Evolutionary conservation across 1,139 yeast species (phyloP).

Genomic region (Scheffersomyces titani): DNA sequence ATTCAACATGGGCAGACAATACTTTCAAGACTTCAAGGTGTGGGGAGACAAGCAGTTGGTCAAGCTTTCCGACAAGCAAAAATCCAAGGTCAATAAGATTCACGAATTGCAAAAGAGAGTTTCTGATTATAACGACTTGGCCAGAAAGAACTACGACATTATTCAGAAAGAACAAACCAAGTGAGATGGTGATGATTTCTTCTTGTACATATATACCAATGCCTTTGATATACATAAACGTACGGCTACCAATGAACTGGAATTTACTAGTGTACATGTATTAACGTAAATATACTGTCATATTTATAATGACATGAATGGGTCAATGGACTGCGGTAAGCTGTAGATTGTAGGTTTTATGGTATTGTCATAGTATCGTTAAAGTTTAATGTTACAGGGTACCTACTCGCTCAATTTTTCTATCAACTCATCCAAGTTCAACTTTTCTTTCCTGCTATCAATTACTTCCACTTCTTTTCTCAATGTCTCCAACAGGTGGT

Average conservation of each 20-base stretch:
- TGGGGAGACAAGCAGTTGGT: conserved; percentile 65
- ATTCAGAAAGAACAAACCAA: conserved; percentile 11
- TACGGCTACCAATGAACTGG: background rate
- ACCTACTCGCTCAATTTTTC: background rate
- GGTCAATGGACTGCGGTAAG: background rate
- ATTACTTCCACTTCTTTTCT: conserved; percentile 31
- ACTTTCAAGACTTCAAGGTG: conserved; percentile 82
- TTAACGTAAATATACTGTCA: background rate
- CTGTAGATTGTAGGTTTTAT: background rate
- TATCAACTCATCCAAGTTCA: conserved; percentile 25
- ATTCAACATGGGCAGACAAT: conserved; percentile 80
- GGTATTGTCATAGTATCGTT: background rate
- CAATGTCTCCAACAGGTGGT: conserved; percentile 22
- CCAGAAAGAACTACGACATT: conserved; percentile 37
- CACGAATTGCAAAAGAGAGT: conserved; percentile 45
- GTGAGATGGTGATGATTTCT: background rate
- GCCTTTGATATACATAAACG: background rate
- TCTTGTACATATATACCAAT: conserved; percentile 6
- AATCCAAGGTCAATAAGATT: conserved; percentile 34
- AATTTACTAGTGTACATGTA: conserved; percentile 3
- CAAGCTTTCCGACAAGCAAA: conserved; percentile 44
- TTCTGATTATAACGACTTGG: conserved; percentile 39
- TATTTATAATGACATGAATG: background rate
- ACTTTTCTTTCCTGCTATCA: conserved; percentile 21
- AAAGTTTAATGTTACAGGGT: background rate